phyloP scores from a whole-genome alignment of 2,329 filamentous ascomycete genomes.

The Chalaropsis thielavioides region DNA sequence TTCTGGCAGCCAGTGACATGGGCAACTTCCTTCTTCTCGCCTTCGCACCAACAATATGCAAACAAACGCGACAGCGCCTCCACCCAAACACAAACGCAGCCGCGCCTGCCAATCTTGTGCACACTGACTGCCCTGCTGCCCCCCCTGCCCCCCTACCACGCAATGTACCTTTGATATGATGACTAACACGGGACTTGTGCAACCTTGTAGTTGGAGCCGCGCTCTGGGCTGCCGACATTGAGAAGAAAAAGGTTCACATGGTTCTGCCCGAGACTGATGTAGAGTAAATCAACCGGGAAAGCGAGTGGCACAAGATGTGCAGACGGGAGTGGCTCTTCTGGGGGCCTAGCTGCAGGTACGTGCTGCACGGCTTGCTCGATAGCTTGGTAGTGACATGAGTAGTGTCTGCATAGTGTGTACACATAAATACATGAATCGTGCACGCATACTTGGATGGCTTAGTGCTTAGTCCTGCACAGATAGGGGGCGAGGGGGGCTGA shows the following conservation, averaged over 20 bases:
- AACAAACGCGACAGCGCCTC: too few relatives aligned
- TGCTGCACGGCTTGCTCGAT: neutral
- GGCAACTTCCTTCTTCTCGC: neutral
- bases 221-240: slow-evolving; percentile 84
- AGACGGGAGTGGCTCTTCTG: neutral
- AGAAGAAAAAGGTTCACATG: slow-evolving; percentile 40
- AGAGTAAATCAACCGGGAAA: neutral
- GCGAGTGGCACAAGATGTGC: neutral
- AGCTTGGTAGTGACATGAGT: neutral
- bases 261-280: neutral
- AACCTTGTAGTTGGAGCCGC: slow-evolving; percentile 58
- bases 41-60: neutral
- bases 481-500: neutral
- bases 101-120: neutral
- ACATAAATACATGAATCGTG: too few relatives aligned
- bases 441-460: neutral
- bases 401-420: too few relatives aligned
- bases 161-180: neutral
- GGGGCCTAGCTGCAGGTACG: neutral
- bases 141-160: too few relatives aligned
- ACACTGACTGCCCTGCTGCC: too few relatives aligned
- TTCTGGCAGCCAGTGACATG: neutral
- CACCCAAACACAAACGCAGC: slow-evolving; percentile 12
- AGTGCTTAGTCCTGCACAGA: neutral
- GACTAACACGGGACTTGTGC: neutral